Percentiles rank a stretch among this genome's conserved stretches.
phyloP scores from a whole-genome alignment of 306 rosid genomes.

The Vicia sativa region DNA sequence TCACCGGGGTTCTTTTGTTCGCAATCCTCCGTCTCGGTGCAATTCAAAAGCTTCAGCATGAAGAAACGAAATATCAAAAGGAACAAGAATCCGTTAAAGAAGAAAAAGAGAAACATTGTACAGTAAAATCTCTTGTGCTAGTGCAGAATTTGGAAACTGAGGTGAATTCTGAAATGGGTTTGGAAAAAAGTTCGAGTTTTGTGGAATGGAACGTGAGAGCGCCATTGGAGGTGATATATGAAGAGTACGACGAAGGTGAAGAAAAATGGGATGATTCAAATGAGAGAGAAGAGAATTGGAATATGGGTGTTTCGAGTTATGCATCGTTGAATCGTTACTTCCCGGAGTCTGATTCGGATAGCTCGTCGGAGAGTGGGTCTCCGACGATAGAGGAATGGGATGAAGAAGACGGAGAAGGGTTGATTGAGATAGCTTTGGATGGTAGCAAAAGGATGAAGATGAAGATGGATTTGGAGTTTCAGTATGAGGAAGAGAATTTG shows the following conservation, averaged over 20 bases:
- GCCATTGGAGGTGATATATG: slow-evolving; percentile 83
- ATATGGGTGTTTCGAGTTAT: slow-evolving; percentile 37
- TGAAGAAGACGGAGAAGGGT: slow-evolving; percentile 69
- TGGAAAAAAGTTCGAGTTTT: slow-evolving; percentile 42
- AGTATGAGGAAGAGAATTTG: slow-evolving; percentile 52
- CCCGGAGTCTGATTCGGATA: slow-evolving; percentile 82
- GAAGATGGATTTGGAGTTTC: slow-evolving; percentile 39
- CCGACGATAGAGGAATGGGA: slow-evolving; percentile 50
- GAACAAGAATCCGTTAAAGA: background rate
- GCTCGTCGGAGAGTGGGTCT: slow-evolving; percentile 55
- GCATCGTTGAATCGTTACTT: slow-evolving; percentile 58
- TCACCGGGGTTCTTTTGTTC: slow-evolving; percentile 57
- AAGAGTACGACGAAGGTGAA: slow-evolving; percentile 63
- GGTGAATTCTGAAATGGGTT: slow-evolving; percentile 33
- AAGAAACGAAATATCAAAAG: background rate
- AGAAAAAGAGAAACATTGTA: too few species aligned
- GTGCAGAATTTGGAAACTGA: slow-evolving; percentile 39
- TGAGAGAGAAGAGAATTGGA: slow-evolving; percentile 25
- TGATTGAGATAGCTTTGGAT: slow-evolving; percentile 80
- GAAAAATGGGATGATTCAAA: slow-evolving; percentile 44
- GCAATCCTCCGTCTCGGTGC: slow-evolving; percentile 68
- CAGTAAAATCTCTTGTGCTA: too few species aligned
- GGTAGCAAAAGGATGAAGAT: slow-evolving; percentile 35
- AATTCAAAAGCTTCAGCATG: slow-evolving; percentile 47
- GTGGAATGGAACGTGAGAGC: slow-evolving; percentile 74